phyloP scores from a whole-genome alignment of 306 rosid species.

The Cyclanthera cordifolia region DNA sequence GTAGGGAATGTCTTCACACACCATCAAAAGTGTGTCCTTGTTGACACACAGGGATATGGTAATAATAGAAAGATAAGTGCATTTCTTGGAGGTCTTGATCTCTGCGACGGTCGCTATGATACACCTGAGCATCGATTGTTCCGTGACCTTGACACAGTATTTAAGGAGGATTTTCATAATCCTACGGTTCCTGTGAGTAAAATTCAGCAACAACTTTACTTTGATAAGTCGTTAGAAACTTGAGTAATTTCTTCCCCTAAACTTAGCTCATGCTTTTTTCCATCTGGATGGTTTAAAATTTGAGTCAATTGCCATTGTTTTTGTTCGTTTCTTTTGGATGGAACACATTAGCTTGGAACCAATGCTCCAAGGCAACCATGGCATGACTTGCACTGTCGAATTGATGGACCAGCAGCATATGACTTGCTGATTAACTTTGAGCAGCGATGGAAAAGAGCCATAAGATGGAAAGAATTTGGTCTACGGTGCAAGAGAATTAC shows the following conservation, averaged over 20 bases:
- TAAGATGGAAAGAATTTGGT: slow-evolving; percentile 66
- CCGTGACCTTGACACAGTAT: slow-evolving; percentile 52
- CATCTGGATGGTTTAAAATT: not conserved
- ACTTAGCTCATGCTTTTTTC: not conserved
- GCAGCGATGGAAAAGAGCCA: slow-evolving; percentile 83
- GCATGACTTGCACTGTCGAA: slow-evolving; percentile 92
- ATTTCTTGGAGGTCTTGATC: slow-evolving; percentile 88
- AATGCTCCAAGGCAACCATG: slow-evolving; percentile 89
- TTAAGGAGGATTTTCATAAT: slow-evolving; percentile 59
- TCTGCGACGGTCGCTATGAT: slow-evolving; percentile 94
- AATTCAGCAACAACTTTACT: too few relatives aligned
- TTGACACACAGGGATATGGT: slow-evolving; percentile 75
- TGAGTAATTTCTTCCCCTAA: not conserved
- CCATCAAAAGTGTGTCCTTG: slow-evolving; percentile 88
- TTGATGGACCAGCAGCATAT: slow-evolving; percentile 94
- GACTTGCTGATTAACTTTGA: slow-evolving; percentile 90
- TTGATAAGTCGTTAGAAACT: too few relatives aligned
- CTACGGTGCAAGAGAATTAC: slow-evolving; percentile 35
- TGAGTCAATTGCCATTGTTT: not conserved
- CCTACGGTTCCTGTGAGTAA: slow-evolving; percentile 78
- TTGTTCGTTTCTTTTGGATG: slow-evolving; percentile 2
- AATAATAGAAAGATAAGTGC: slow-evolving; percentile 70
- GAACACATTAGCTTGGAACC: slow-evolving; percentile 47
- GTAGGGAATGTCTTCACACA: slow-evolving; percentile 85
- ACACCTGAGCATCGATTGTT: slow-evolving; percentile 87